These are phyloP conservation scores for Brassica incana DNA, from an alignment of 345 rosid species.

Conservation along the genomic window DNA sequence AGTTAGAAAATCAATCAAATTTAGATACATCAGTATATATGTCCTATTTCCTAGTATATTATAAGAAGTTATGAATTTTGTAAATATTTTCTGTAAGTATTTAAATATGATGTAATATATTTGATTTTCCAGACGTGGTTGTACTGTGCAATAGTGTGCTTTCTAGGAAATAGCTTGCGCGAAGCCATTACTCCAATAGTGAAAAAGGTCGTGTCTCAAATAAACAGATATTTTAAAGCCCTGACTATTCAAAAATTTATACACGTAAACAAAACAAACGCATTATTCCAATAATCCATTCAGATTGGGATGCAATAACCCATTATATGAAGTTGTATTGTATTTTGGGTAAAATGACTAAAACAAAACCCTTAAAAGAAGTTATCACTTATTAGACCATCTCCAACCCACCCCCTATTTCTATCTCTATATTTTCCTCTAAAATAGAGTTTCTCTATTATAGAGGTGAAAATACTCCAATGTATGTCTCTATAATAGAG, in stretches of 20 bases:
- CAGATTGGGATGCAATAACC: constrained; percentile 7
- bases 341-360: constrained; percentile 13
- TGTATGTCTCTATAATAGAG: too few relatives aligned
- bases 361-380: constrained; percentile 19
- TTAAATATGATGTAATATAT: not conserved
- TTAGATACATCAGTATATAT: not conserved
- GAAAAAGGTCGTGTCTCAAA: not conserved
- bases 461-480: too few relatives aligned
- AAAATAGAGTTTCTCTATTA: too few relatives aligned
- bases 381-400: not conserved
- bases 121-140: not conserved
- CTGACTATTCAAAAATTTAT: not conserved
- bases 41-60: not conserved
- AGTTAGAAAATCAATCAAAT: not conserved
- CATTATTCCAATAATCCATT: not conserved
- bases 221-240: not conserved
- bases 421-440: too few relatives aligned
- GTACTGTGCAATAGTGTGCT: not conserved
- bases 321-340: constrained; percentile 16
- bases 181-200: not conserved
- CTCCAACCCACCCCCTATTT: too few relatives aligned
- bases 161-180: not conserved
- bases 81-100: not conserved
- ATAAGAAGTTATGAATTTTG: not conserved
- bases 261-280: constrained; percentile 16